Base-by-base conservation (phyloP, 2,329 filamentous ascomycete species). In the Paecilomyces variotii region DNA sequence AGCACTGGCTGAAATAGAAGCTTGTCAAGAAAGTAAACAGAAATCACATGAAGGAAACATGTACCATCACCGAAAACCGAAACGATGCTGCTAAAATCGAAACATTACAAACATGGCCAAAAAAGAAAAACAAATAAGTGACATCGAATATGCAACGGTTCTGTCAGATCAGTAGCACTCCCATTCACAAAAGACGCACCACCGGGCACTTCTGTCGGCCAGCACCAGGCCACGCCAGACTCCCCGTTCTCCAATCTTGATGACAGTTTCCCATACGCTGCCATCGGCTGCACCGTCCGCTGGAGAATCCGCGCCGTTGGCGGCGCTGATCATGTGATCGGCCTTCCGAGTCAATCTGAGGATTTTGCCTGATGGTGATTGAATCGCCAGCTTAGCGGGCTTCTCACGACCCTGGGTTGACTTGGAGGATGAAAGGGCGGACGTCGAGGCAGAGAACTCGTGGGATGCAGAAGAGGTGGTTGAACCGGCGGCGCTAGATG, bases 281-380 rank as follows among this genome's bases (percentile, higher is more conserved):
- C 83, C 84, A 61, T 85, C 76, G 0, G 73, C 70, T 3, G 66
- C 65, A 7, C 70, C 70, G 61, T 78, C 76, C 5, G 68, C 70
- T 14, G 69, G 60, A 5, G 71, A 71, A 53, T 74, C 71, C n/a
- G 64, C 63, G 27, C 63, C 62, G 49, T 60, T 68, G 14, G 65
- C 71, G 6, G 67, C 63, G 39, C 72, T 67, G 55, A 75, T 68
- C 70, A 77, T 74, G 57, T 79, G 76, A 50, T 80, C 78, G 5
- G 75, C 73, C 62, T 79, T 80, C 27, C 78, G 74, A 28, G 72
- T 79, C 32, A 80, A 80, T 56, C 94, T 82, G 60, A 97, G 83
- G 65, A 99, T 97, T 78, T 97, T 97, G 61, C 95, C 94, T 30
- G 88, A 89, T 0, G 94, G 94, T 4, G 89, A 91, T 75, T 99